Base-by-base conservation (phyloP, 768 basidiomycete genomes). In the Termitomyces titanicus region DNA sequence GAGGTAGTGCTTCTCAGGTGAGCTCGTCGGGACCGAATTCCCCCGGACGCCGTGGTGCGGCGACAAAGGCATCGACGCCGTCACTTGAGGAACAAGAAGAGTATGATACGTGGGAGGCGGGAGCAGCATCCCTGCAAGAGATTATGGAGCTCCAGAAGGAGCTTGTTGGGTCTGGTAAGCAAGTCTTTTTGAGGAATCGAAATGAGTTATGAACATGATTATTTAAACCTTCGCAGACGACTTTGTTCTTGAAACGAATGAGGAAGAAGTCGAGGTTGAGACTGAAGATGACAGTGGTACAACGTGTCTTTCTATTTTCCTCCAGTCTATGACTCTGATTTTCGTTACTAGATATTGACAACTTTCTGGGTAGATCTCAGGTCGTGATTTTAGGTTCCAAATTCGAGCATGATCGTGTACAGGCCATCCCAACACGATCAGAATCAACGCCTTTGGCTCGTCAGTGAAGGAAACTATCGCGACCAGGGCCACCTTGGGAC, bases 391-490 rank as follows among this genome's bases (percentile, higher is more conserved):
- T 8, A 33, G n/a, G 33, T n/a, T 38, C 49, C 15, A 33, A 8
- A 13, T 39, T 18, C n/a, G 37, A 43, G 12, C 49, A 0, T 3
- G 47, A 52, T 35, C 46, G 38, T n/a, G 57, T 53, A 9, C 54
- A 56, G 37, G 59, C 57, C 3, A 47, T 46, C 4, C 55, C 58
- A 1, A 49, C 24, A 47, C 48, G 34, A 25, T 5, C 40, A 53
- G 49, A 31, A 47, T 18, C 31, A 18, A 54, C 62, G 43, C 61
- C 69, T 9, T 58, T 79, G 12, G 68, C 76, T 6, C 65, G 72
- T 5, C 74, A 70, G n/a, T 65, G 84, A 18, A 74, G 75, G 3
- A 74, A 70, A 5, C 61, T 82, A 24, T 10, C 18, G n/a, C 22
- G 27, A 20, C 5, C 1, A 9, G n/a, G 11, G 17, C 34, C 33